A percentile compares a stretch with the other conserved stretches of the same genome.
Conservation (phyloP, 306 rosid genomes). For the Sphenostylis stenocarpa region DNA sequence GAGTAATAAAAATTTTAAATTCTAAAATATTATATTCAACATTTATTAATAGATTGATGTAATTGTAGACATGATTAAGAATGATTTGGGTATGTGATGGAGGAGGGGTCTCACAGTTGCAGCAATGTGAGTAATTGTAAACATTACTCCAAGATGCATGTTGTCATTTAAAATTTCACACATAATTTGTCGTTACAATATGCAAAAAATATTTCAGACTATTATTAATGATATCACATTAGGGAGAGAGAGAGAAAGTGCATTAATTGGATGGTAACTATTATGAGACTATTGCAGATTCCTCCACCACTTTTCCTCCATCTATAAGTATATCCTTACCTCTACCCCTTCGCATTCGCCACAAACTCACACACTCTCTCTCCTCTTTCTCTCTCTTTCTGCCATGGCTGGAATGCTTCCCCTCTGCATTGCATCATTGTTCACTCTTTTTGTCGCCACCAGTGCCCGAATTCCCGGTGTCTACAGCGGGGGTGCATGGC, state of each 20-base stretch:
- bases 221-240: too few relatives aligned
- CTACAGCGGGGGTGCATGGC: slow-evolving; percentile 70
- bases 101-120: too few relatives aligned
- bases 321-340: slow-evolving; percentile 58
- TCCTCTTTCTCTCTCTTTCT: background rate
- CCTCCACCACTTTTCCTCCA: slow-evolving; percentile 29
- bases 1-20: background rate
- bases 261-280: slow-evolving; percentile 25
- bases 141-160: background rate
- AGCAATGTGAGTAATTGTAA: background rate
- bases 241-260: background rate
- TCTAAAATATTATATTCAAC: too few relatives aligned
- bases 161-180: too few relatives aligned
- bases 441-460: slow-evolving; percentile 41
- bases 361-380: background rate
- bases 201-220: too few relatives aligned
- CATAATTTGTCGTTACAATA: too few relatives aligned
- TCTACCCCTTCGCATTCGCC: slow-evolving; percentile 38
- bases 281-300: slow-evolving; percentile 1
- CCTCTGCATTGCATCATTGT: slow-evolving; percentile 48
- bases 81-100: background rate
- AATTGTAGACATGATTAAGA: background rate
- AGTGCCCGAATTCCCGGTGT: slow-evolving; percentile 67
- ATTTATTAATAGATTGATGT: too few relatives aligned
- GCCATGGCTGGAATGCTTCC: slow-evolving; percentile 42